Percentiles rank a stretch among this genome's conserved stretches.
Conservation (phyloP, 2,329 filamentous ascomycete species). For the Trichoderma harzianum region DNA sequence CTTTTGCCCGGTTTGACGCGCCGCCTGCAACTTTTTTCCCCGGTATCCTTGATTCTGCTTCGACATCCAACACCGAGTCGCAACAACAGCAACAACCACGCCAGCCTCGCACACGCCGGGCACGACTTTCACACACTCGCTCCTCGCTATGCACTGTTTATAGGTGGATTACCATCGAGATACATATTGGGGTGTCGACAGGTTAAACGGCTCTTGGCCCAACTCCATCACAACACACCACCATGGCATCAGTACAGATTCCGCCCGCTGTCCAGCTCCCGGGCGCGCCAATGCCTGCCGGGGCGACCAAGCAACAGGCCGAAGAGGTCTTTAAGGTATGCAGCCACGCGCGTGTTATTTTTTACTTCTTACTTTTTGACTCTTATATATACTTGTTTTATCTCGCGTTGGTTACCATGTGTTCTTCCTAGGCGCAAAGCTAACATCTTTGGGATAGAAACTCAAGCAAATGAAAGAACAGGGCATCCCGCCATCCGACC, state of each 20-base stretch:
- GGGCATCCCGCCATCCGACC: conserved; percentile 76
- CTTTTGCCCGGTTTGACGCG: conserved; percentile 27
- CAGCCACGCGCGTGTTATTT: conserved; percentile 20
- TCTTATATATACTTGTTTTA: background rate
- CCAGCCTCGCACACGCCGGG: conserved; percentile 27
- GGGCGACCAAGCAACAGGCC: conserved; percentile 72
- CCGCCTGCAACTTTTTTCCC: conserved; percentile 12
- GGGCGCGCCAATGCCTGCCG: conserved; percentile 59
- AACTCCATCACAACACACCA: conserved; percentile 32
- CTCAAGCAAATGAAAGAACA: conserved; percentile 84
- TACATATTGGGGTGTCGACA: conserved; percentile 26
- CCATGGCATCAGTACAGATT: conserved; percentile 78
- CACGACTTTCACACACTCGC: conserved; percentile 5
- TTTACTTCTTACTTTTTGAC: background rate
- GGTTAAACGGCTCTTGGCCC: conserved; percentile 8
- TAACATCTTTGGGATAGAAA: conserved; percentile 55
- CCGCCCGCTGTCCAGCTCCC: conserved; percentile 66
- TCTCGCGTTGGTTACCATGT: conserved; percentile 2
- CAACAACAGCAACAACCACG: conserved; percentile 21
- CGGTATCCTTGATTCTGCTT: background rate
- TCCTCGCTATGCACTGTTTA: conserved; percentile 40
- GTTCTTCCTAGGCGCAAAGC: background rate
- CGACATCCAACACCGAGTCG: conserved; percentile 12
- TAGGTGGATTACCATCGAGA: conserved; percentile 28
- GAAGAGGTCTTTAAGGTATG: conserved; percentile 70